Evolutionary conservation across 495 filamentous ascomycete species (phyloP).

Genomic region (Podospora australis): DNA sequence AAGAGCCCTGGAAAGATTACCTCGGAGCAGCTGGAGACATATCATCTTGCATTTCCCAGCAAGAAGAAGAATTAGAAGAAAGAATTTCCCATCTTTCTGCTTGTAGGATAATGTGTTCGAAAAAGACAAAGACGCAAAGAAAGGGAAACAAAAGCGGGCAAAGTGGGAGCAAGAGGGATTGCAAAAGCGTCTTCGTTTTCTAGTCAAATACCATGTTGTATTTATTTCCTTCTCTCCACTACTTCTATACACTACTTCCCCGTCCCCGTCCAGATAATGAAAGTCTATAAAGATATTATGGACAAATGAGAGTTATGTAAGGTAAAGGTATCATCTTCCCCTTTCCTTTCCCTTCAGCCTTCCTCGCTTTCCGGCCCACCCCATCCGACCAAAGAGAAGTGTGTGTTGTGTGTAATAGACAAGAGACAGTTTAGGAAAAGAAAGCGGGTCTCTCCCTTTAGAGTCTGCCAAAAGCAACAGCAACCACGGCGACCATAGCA

Average conservation of each 20-base stretch:
- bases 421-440: neutral
- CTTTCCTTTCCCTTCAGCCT: no score
- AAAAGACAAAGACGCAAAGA: neutral
- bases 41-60: constrained; percentile 48
- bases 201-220: no score
- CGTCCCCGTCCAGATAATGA: no score
- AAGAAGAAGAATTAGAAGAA: constrained; percentile 4
- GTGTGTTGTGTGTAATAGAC: neutral
- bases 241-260: no score
- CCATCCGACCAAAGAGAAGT: neutral
- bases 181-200: no score
- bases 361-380: neutral
- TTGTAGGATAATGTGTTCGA: neutral
- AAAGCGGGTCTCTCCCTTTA: no score
- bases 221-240: no score
- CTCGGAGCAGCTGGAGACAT: constrained; percentile 57
- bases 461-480: constrained; percentile 6
- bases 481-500: constrained; percentile 4
- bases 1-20: constrained; percentile 63
- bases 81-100: neutral
- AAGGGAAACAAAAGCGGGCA: no score
- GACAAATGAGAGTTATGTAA: no score
- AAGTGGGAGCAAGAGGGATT: no score
- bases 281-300: no score
- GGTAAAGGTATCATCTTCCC: no score